A percentile compares a stretch with the other conserved stretches of the same genome.
These are phyloP conservation scores for Hericium coralloides DNA, from an alignment of 768 basidiomycete genomes.

Conservation along the genomic window DNA sequence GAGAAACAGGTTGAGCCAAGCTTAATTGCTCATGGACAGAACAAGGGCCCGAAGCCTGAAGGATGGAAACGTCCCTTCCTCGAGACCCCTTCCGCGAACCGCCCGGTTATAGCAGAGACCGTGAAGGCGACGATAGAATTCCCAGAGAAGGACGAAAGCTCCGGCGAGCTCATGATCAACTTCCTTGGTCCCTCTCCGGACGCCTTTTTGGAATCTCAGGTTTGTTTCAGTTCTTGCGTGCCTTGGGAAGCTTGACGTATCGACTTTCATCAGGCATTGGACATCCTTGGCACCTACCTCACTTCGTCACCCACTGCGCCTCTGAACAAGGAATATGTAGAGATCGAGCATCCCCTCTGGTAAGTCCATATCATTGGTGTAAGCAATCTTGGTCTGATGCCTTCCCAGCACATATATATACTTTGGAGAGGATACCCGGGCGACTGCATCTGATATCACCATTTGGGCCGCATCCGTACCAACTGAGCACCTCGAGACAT, in stretches of 20 bases:
- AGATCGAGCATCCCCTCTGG: conserved; percentile 87
- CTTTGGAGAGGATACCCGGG: conserved; percentile 69
- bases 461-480: conserved; percentile 83
- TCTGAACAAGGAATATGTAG: conserved; percentile 85
- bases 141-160: conserved; percentile 92
- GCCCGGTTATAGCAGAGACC: conserved; percentile 42
- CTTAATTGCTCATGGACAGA: conserved; percentile 67
- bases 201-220: conserved; percentile 66
- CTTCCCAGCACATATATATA: conserved; percentile 69
- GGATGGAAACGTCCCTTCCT: conserved; percentile 94
- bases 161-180: conserved; percentile 75
- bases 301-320: conserved; percentile 79
- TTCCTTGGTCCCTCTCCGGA: conserved; percentile 74
- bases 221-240: conserved; percentile 17
- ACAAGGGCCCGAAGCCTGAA: conserved; percentile 55
- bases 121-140: conserved; percentile 73
- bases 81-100: conserved; percentile 71
- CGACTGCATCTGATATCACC: conserved; percentile 62
- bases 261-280: conserved; percentile 50
- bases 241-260: background rate
- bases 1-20: conserved; percentile 78
- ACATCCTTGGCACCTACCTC: conserved; percentile 80
- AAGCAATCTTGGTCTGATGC: background rate
- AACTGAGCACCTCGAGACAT: conserved; percentile 62
- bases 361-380: conserved; percentile 23